These are phyloP conservation scores for Talaromyces ruber DNA, from an alignment of 495 filamentous ascomycete genomes.

Conservation along the genomic window DNA sequence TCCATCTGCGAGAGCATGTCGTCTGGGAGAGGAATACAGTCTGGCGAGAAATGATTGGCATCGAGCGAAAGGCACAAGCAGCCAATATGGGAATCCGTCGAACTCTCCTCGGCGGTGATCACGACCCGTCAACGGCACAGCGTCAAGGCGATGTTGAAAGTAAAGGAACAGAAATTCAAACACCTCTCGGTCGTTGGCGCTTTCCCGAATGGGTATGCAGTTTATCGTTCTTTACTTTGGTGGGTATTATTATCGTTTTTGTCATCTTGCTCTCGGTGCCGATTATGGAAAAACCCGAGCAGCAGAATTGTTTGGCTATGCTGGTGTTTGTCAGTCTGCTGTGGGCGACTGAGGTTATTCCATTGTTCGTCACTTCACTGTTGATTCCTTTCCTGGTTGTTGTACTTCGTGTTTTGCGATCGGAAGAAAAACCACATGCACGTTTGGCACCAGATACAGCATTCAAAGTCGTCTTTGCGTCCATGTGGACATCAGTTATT, in stretches of 20 bases:
- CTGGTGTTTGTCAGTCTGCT: conserved; percentile 87
- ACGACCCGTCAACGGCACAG: conserved; percentile 58
- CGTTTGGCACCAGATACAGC: conserved; percentile 68
- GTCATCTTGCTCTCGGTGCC: conserved; percentile 59
- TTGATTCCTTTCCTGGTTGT: conserved; percentile 92
- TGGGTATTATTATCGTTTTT: conserved; percentile 66
- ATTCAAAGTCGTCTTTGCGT: conserved; percentile 71
- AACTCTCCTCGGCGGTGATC: conserved; percentile 69
- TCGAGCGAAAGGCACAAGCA: conserved; percentile 92
- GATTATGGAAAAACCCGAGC: conserved; percentile 74
- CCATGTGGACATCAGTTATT: conserved; percentile 99
- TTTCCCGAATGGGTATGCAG: conserved; percentile 79
- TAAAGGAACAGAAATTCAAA: conserved; percentile 58
- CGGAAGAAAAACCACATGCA: conserved; percentile 57
- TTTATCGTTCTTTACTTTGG: conserved; percentile 67
- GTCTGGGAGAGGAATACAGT: conserved; percentile 99
- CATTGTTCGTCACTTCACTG: conserved; percentile 92
- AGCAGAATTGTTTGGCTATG: conserved; percentile 94
- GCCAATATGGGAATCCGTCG: conserved; percentile 77
- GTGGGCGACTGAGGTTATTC: conserved; percentile 97
- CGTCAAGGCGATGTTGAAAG: conserved; percentile 79
- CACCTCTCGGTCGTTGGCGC: conserved; percentile 69
- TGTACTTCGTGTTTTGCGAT: conserved; percentile 72
- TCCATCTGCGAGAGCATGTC: conserved; percentile 92
- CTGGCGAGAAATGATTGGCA: conserved; percentile 97